phyloP scores from a whole-genome alignment of 108 stramenopile species.

The Pseudonitzschia pungens region DNA sequence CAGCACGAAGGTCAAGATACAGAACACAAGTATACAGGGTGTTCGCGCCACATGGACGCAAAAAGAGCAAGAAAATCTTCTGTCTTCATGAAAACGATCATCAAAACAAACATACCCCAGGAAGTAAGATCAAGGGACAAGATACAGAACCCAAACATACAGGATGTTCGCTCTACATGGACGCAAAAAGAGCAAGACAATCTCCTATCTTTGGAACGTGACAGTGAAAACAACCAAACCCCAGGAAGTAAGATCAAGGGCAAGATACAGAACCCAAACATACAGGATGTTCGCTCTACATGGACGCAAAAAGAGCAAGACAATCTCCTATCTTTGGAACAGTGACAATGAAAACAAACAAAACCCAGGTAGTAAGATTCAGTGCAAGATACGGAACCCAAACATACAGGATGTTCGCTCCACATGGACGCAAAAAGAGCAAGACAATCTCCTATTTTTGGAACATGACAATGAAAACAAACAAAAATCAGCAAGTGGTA shows the following conservation, averaged over 20 bases:
- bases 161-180: constrained; percentile 7
- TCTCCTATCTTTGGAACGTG: not conserved
- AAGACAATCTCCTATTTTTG: not conserved
- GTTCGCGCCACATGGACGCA: constrained; percentile 14
- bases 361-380: not conserved
- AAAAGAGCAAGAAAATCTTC: not conserved
- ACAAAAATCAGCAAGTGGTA: not conserved
- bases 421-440: constrained; percentile 12
- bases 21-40: not conserved
- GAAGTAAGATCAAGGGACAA: too few relatives aligned
- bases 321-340: not conserved
- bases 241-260: too few relatives aligned
- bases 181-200: constrained; percentile 1
- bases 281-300: constrained; percentile 2
- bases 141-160: not conserved
- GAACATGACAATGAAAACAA: not conserved
- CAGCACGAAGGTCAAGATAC: too few relatives aligned
- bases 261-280: not conserved
- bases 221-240: not conserved
- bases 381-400: not conserved
- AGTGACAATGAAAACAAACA: not conserved
- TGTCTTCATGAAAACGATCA: not conserved
- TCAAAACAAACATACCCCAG: not conserved
- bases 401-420: constrained; percentile 3
- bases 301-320: constrained; percentile 8